A percentile compares a stretch with the other conserved stretches of the same genome.
Conservation (phyloP, 331 rosid species). For the Erythrophleum ivorense region DNA sequence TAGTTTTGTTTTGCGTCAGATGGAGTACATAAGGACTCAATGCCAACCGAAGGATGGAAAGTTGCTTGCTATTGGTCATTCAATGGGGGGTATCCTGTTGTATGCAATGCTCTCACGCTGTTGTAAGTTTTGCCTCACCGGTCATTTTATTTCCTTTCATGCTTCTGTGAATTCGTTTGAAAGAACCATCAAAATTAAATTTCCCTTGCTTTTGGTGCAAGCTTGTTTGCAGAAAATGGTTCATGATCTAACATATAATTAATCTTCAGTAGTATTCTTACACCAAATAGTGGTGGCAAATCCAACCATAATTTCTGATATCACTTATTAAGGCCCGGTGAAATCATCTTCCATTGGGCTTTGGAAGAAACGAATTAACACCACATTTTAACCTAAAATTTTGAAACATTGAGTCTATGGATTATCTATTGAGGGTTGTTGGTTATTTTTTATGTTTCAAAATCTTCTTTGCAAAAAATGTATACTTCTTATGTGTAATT, state of each 20-base stretch:
- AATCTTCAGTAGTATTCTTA: neutral
- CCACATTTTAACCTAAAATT: neutral
- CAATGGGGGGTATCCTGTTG: constrained; percentile 96
- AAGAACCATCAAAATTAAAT: constrained; percentile 2
- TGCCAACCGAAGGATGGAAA: constrained; percentile 82
- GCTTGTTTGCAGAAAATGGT: neutral
- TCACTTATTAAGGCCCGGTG: neutral
- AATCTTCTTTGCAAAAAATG: neutral
- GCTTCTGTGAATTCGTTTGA: constrained; percentile 9
- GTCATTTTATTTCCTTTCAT: constrained; percentile 21
- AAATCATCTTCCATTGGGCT: neutral
- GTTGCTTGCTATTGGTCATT: constrained; percentile 87
- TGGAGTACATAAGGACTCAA: constrained; percentile 77
- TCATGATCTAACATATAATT: neutral
- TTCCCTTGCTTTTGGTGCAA: neutral
- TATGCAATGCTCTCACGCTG: constrained; percentile 76
- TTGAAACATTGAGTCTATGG: neutral
- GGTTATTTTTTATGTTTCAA: neutral
- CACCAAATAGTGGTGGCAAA: neutral
- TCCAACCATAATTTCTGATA: neutral
- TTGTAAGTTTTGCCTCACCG: constrained; percentile 58
- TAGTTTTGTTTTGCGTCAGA: constrained; percentile 48
- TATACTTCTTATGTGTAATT: neutral
- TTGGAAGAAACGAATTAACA: neutral
- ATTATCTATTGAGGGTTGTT: neutral